These are phyloP conservation scores for Lactifluus rugatus DNA, from an alignment of 768 basidiomycete genomes.

Conservation along the genomic window DNA sequence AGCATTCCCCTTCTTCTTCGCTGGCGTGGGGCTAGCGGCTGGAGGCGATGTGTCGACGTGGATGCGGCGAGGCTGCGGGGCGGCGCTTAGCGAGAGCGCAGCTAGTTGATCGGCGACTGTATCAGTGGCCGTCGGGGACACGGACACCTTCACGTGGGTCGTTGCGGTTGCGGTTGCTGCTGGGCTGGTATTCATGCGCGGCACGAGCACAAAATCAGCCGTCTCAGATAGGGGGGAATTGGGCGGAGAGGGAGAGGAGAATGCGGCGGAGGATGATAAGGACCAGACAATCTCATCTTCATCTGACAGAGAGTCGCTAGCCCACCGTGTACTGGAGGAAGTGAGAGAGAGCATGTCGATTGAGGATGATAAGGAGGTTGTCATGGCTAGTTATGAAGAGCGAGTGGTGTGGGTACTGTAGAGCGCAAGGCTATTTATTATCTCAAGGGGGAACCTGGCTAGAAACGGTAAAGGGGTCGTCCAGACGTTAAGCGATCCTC, in stretches of 20 bases:
- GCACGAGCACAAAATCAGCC: constrained; percentile 26
- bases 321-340: constrained; percentile 13
- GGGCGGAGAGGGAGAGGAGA: constrained; percentile 1
- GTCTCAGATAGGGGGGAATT: constrained; percentile 23
- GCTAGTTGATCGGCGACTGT: not conserved
- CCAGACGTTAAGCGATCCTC: constrained; percentile 33
- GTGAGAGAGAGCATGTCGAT: constrained; percentile 9
- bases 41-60: not conserved
- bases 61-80: not conserved
- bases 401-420: not conserved
- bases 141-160: not conserved
- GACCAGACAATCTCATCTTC: constrained; percentile 21
- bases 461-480: not conserved
- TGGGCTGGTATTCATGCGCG: constrained; percentile 45
- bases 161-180: constrained; percentile 43
- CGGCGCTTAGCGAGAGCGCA: not conserved
- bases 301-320: constrained; percentile 15
- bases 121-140: not conserved
- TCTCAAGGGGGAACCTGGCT: not conserved
- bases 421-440: not conserved
- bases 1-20: not conserved
- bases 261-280: constrained; percentile 9
- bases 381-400: not conserved
- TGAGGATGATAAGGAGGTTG: constrained; percentile 9
- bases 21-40: not conserved